Evolutionary conservation across 1,139 yeast species (phyloP), one percentile per base, ranked within the genome.

Genomic region (Meyerozyma elateridarum): DNA sequence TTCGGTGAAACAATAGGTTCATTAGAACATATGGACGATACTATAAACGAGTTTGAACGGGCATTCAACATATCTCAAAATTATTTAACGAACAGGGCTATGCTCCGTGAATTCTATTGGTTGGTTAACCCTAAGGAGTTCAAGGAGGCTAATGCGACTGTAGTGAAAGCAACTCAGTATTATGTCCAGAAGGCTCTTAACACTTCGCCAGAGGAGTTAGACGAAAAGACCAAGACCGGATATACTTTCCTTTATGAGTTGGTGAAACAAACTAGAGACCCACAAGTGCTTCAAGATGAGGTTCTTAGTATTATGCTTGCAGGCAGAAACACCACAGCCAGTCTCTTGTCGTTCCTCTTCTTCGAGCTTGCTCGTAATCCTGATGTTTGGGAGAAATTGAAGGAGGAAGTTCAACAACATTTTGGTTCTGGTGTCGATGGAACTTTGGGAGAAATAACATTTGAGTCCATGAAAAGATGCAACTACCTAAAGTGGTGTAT

Each of bases 1-100:
- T 64, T 64, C 45, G 70, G 69, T 16, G 56, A 56, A 29, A 52
- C 64, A 2, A 56, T 60, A n/a, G 49, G 41, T 28, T 49, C 59
- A 3, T 54, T 63, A 31, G 42, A 48, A 38, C 36, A 37, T 5
- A 20, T 18, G 16, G 67, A 61, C 42, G 56, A 43, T 7, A 34
- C 54, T 7, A 51, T 61, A 21, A 35, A 26, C 13, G 39, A 32
- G 9, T 40, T 38, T 22, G 36, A 38, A 20, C 33, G 30, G 12
- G 39, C 42, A 2, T 41, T 41, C 26, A 38, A 38, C 20, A 22
- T 31, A 15, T 32, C 45, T 6, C 45, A 39, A 28, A 34, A 36
- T 16, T 30, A 30, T 12, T 33, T 39, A 34, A 34, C 42, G 6
- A 19, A 27, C 9, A 36, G 45, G 22, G 34, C 42, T 9, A 35